Conservation (phyloP, 768 basidiomycete species). For the Panellus pusillus region DNA sequence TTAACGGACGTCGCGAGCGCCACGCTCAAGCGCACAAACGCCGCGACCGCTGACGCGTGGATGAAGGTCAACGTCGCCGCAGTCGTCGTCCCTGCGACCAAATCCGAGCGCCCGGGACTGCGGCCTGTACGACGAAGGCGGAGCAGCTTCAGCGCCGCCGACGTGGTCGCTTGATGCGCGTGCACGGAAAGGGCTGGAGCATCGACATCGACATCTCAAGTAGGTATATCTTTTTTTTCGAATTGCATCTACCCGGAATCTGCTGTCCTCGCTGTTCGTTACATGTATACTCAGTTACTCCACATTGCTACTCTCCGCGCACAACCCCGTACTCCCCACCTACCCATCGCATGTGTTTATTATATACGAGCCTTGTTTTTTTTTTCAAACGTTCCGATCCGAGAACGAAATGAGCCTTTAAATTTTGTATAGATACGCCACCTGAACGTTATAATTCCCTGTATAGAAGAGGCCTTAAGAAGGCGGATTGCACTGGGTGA, state of each 20-base stretch:
- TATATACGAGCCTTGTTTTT: slow-evolving; percentile 9
- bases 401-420: not conserved
- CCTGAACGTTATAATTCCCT: too few relatives aligned
- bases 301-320: slow-evolving; percentile 10
- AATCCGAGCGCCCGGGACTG: slow-evolving; percentile 71
- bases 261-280: slow-evolving; percentile 19
- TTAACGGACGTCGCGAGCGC: slow-evolving; percentile 51
- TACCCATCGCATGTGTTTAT: slow-evolving; percentile 12
- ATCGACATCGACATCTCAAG: not conserved
- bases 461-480: too few relatives aligned
- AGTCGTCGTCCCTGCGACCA: slow-evolving; percentile 71
- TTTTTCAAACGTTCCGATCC: not conserved
- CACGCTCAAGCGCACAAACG: slow-evolving; percentile 38
- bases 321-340: slow-evolving; percentile 21
- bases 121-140: slow-evolving; percentile 73
- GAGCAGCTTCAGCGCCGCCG: slow-evolving; percentile 86
- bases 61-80: slow-evolving; percentile 70
- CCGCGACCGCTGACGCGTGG: slow-evolving; percentile 61
- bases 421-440: slow-evolving; percentile 8
- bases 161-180: slow-evolving; percentile 66
- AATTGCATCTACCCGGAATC: slow-evolving; percentile 11
- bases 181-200: not conserved
- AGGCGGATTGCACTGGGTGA: too few relatives aligned
- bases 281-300: slow-evolving; percentile 15
- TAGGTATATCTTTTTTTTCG: slow-evolving; percentile 12